Evolutionary conservation across 2,329 filamentous ascomycete genomes (phyloP).

Genomic region (Didymella glomerata): DNA sequence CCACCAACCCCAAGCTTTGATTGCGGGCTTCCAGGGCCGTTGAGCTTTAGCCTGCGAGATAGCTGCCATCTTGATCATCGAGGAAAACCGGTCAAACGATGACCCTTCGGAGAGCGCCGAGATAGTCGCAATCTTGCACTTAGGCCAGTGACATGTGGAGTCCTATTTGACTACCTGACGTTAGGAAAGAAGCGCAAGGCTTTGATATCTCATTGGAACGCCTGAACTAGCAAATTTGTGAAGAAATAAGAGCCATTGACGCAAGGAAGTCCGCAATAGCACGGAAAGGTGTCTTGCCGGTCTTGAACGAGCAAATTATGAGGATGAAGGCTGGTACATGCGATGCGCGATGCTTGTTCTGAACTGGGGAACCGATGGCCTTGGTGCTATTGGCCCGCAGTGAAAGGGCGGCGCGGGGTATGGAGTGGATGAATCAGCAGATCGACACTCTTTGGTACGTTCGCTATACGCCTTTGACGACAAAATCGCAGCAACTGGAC

Average conservation of each 20-base stretch:
- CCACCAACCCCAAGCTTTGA: not conserved
- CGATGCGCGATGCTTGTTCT: conserved; percentile 7
- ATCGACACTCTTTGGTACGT: conserved; percentile 20
- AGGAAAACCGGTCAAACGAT: not conserved
- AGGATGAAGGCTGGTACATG: conserved; percentile 11
- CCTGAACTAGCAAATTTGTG: conserved; percentile 1
- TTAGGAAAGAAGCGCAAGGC: not conserved
- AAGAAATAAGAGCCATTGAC: not conserved
- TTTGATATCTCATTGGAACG: not conserved
- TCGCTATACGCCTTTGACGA: conserved; percentile 7
- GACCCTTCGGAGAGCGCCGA: not conserved
- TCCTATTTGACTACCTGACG: not conserved
- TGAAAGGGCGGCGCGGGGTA: conserved; percentile 31
- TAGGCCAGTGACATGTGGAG: not conserved
- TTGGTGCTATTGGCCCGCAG: conserved; percentile 25
- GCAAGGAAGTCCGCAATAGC: conserved; percentile 1
- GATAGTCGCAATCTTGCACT: not conserved
- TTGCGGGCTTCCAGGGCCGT: not conserved
- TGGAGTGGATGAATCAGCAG: conserved; percentile 24
- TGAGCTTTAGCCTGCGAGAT: conserved; percentile 1
- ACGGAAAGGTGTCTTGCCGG: not conserved
- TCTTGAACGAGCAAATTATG: not conserved
- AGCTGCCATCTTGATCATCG: not conserved
- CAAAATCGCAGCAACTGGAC: not conserved
- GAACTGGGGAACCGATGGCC: conserved; percentile 21